Base-by-base conservation (phyloP, 352 stramenopile species). In the Peronospora destructor region DNA sequence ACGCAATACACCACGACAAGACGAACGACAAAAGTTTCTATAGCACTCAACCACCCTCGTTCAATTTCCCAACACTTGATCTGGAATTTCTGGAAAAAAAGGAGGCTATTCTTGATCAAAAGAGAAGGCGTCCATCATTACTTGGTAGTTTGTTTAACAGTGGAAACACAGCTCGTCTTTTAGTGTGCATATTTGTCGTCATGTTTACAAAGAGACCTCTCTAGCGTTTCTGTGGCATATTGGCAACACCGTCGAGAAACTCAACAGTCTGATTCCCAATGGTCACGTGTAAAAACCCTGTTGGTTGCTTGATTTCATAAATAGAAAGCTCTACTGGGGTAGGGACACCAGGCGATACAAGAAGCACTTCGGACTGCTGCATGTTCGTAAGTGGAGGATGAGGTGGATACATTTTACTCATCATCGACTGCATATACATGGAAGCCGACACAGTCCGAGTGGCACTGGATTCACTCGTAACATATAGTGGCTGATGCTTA, bases 291-390 rank as follows among this genome's bases (percentile, higher is more conserved):
- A 90, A 67, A 45, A 85, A 81, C 33, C 79, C 79, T 12, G 79
- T 90, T 4, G 79, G 79, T 49, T 90, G 79, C 59, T 90, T 90
- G 61, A 74, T 73, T 56, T 90, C 79, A 71, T 90, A 90, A 69
- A 87, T 87, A 57, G 79, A 90, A 42, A 90, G 54, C 54, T 90
- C 76, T 44, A 87, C 57, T 5, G 79, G 79, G 34, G 79, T 87
- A 29, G 79, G 79, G 38, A 87, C 42, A 14, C 79, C 79, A 1
- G 79, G 79, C 8, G 76, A 84, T 23, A 90, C 79, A 13, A 73
- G 56, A 42, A 87, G 65, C 59, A 84, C 50, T 13, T 90, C 79
- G 7, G 56, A 44, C 16, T 64, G 61, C 25, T 62, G 59, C 26
- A 62, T 49, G 42, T 67, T 51, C 56, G 62, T 61, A 28, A 44